Conservation (phyloP, 352 stramenopile species). For the Pythium pyrilobum region DNA sequence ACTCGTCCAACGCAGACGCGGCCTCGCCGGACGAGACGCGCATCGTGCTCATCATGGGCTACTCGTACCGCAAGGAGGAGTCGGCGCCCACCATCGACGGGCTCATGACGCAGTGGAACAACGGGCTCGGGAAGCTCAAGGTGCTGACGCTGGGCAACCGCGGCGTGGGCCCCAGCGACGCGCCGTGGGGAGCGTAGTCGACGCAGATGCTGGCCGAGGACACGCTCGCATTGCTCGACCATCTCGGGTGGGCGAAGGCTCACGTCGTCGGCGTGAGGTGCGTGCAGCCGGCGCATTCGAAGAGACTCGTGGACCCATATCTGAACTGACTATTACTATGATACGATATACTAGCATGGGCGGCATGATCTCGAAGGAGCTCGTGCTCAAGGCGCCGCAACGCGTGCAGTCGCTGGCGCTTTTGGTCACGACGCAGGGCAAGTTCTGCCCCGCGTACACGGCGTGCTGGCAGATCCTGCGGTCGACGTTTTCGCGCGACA, state of each 20-base stretch:
- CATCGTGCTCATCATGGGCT: constrained; percentile 44
- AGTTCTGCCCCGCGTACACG: constrained; percentile 21
- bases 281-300: too few relatives aligned
- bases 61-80: constrained; percentile 35
- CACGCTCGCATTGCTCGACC: constrained; percentile 29
- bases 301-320: too few relatives aligned
- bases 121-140: constrained; percentile 17
- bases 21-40: constrained; percentile 29
- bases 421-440: constrained; percentile 28
- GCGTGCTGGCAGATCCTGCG: neutral
- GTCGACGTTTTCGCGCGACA: neutral
- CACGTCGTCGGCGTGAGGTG: constrained; percentile 41
- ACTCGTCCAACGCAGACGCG: neutral
- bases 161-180: constrained; percentile 31
- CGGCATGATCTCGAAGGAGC: constrained; percentile 48
- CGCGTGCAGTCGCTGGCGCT: constrained; percentile 42
- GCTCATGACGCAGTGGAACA: constrained; percentile 29
- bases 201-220: constrained; percentile 41
- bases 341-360: constrained; percentile 26
- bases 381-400: constrained; percentile 25
- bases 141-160: constrained; percentile 46
- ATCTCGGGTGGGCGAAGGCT: constrained; percentile 29
- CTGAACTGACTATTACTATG: neutral
- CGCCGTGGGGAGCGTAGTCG: constrained; percentile 31
- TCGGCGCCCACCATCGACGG: constrained; percentile 35